Conservation (phyloP, 2,329 filamentous ascomycete species). For the Sordariomycetes sp. region DNA sequence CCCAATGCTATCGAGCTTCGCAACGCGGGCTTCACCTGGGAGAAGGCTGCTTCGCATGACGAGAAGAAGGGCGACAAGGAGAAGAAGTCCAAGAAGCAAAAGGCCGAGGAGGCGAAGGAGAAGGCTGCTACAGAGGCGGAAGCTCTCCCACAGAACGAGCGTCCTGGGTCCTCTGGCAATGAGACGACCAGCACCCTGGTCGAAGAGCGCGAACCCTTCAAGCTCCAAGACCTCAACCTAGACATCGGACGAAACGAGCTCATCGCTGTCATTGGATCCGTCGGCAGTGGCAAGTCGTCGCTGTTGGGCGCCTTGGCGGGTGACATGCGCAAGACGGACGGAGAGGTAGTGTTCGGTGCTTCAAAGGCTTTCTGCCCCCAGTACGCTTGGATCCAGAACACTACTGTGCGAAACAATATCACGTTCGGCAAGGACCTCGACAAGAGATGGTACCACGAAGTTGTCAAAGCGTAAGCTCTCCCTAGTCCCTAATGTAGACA, state of each 20-base stretch:
- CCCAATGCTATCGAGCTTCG: conserved; percentile 64
- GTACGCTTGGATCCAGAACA: conserved; percentile 96
- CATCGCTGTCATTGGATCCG: conserved; percentile 77
- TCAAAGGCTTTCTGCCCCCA: conserved; percentile 87
- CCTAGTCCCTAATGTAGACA: conserved; percentile 5
- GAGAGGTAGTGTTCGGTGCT: conserved; percentile 67
- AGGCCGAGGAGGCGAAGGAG: conserved; percentile 7
- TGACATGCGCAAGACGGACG: conserved; percentile 80
- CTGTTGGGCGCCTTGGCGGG: conserved; percentile 82
- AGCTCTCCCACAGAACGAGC: conserved; percentile 7
- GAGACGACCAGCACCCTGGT: conserved; percentile 46
- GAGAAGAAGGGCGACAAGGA: conserved; percentile 33
- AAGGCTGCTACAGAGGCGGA: conserved; percentile 6
- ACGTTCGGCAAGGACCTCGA: conserved; percentile 76
- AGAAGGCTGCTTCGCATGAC: conserved; percentile 47
- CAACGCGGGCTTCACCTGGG: conserved; percentile 80
- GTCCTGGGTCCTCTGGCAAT: conserved; percentile 25
- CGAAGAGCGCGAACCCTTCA: conserved; percentile 59
- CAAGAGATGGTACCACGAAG: conserved; percentile 68
- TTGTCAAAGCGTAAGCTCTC: conserved; percentile 62
- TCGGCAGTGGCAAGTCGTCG: conserved; percentile 85
- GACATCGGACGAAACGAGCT: conserved; percentile 66
- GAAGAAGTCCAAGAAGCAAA: conserved; percentile 14
- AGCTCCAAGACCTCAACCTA: conserved; percentile 59
- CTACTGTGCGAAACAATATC: conserved; percentile 81